Conservation (phyloP, 208 protist genomes). For the Blechomonas ayalai region DNA sequence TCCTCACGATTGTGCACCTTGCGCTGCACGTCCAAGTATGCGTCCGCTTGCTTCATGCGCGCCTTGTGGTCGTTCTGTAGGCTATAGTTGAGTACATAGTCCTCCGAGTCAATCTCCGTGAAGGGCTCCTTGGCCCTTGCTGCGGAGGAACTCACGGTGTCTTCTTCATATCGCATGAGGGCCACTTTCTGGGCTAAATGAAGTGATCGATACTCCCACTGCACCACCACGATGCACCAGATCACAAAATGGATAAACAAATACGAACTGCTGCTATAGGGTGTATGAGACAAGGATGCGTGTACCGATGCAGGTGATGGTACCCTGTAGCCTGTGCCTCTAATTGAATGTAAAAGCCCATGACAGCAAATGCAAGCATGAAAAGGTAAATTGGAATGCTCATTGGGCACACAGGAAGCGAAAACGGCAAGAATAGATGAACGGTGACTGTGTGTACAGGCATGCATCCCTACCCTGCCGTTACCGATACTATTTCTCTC, state of each 20-base stretch:
- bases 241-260: no score
- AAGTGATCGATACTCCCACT: no score
- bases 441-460: no score
- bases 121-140: no score
- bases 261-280: no score
- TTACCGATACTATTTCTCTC: background rate
- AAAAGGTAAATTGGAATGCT: constrained; percentile 1
- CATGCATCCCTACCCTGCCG: background rate
- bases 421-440: constrained; percentile 1
- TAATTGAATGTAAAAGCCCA: background rate
- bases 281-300: no score
- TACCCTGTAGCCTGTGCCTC: no score
- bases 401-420: constrained; percentile 2
- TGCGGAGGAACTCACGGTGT: no score
- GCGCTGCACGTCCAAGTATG: constrained; percentile 37
- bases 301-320: no score
- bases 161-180: no score
- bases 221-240: no score
- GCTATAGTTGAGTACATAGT: constrained; percentile 34
- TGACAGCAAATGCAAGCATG: background rate
- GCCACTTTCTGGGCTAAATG: no score
- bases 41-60: constrained; percentile 40
- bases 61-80: constrained; percentile 14
- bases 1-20: constrained; percentile 48
- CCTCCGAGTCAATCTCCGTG: constrained; percentile 5